Evolutionary conservation across 805 yeast genomes (phyloP).

Genomic region (Blastobotrys peoriensis): DNA sequence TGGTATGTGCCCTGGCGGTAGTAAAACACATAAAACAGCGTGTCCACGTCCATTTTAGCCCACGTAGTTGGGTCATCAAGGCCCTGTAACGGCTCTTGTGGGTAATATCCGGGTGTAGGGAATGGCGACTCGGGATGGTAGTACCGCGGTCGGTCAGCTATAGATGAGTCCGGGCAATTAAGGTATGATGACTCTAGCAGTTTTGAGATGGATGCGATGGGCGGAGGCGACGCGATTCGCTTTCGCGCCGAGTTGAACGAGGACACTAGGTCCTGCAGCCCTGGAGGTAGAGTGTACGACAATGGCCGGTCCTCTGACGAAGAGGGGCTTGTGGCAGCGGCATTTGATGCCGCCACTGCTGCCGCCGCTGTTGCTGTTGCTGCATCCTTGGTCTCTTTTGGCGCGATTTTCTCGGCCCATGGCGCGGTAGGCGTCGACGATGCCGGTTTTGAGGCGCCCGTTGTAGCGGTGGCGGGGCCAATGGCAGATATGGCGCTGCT

Average conservation of each 20-base stretch:
- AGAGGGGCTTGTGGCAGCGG: conserved; percentile 16
- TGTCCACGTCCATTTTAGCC: conserved; percentile 74
- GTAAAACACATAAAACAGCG: conserved; percentile 87
- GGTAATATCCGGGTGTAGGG: conserved; percentile 86
- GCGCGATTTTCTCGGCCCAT: conserved; percentile 19
- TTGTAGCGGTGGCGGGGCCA: neutral
- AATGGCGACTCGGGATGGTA: conserved; percentile 76
- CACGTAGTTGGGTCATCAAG: conserved; percentile 53
- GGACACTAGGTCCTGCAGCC: conserved; percentile 34
- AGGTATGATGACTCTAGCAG: conserved; percentile 71
- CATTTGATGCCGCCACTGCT: conserved; percentile 14
- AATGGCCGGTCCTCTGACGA: conserved; percentile 17
- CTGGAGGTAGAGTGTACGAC: conserved; percentile 32
- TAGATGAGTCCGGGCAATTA: conserved; percentile 90
- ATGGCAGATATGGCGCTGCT: no score
- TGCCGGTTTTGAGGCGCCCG: neutral
- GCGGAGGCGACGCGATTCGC: conserved; percentile 47
- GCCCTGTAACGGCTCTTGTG: conserved; percentile 61
- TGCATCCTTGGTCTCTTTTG: neutral
- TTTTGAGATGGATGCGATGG: conserved; percentile 47
- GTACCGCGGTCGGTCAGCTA: conserved; percentile 76
- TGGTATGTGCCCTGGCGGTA: conserved; percentile 70
- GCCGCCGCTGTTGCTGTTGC: conserved; percentile 15
- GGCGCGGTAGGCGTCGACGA: conserved; percentile 19
- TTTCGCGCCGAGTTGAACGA: conserved; percentile 37